Percentiles rank a stretch among this genome's conserved stretches.
These are phyloP conservation scores for Mastigamoeba balamuthi DNA, from an alignment of 78 protist species.

Conservation along the genomic window DNA sequence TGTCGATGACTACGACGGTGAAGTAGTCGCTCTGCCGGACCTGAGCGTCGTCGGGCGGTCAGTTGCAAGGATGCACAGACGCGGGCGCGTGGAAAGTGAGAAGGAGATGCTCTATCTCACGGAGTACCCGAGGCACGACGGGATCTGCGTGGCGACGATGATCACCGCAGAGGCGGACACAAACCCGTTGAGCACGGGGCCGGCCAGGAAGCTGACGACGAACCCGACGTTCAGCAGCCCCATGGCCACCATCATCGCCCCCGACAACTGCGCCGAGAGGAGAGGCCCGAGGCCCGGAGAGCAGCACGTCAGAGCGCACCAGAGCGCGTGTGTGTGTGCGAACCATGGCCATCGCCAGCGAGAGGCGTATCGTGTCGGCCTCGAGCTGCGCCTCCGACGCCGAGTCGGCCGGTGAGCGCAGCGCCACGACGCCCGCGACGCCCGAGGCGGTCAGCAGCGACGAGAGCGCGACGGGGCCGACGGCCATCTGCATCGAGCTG, in stretches of 20 bases:
- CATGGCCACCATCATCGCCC: conserved; percentile 29
- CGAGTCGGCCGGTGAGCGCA: no score
- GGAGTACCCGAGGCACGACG: conserved; percentile 20
- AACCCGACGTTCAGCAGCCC: conserved; percentile 62
- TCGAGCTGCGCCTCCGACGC: no score
- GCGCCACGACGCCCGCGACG: no score
- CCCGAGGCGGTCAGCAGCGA: conserved; percentile 18
- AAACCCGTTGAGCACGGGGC: conserved; percentile 67
- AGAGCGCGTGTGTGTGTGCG: neutral
- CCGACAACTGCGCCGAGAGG: conserved; percentile 46
- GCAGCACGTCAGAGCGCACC: neutral
- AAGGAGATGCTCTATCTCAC: conserved; percentile 6
- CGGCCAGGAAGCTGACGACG: conserved; percentile 50
- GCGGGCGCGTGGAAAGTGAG: neutral
- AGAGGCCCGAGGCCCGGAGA: neutral
- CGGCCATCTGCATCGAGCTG: conserved; percentile 41
- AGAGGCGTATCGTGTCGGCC: neutral
- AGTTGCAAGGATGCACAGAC: no score
- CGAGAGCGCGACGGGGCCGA: conserved; percentile 65
- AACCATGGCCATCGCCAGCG: neutral
- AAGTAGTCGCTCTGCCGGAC: neutral
- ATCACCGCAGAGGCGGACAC: conserved; percentile 62
- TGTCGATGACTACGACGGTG: neutral
- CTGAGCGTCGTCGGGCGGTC: no score
- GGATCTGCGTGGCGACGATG: conserved; percentile 57